A percentile compares a stretch with the other conserved stretches of the same genome.
These are phyloP conservation scores for Cucurbita argyrosperma DNA, from an alignment of 306 rosid species.

Conservation along the genomic window DNA sequence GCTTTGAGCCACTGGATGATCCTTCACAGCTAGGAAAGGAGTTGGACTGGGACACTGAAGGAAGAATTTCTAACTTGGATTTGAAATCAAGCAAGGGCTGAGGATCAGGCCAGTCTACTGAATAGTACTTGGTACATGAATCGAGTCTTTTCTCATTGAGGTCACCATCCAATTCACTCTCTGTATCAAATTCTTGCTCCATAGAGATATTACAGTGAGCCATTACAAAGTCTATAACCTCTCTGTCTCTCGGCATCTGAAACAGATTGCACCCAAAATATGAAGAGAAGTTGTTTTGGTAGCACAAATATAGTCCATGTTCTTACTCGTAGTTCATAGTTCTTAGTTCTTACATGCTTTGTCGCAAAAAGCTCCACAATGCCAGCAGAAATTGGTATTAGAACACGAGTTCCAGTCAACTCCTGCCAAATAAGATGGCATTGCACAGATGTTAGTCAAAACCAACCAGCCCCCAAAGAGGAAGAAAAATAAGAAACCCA, in stretches of 20 bases:
- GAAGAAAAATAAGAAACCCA: not conserved
- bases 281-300: not conserved
- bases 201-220: constrained; percentile 24
- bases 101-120: constrained; percentile 8
- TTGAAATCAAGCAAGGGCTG: constrained; percentile 9
- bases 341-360: constrained; percentile 29
- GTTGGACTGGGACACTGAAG: constrained; percentile 15
- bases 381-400: constrained; percentile 55
- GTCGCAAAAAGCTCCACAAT: constrained; percentile 59
- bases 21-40: constrained; percentile 41
- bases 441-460: not conserved
- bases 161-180: constrained; percentile 11
- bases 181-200: constrained; percentile 26
- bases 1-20: constrained; percentile 40
- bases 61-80: constrained; percentile 14
- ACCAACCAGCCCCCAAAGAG: not conserved
- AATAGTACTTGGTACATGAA: constrained; percentile 7
- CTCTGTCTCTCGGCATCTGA: constrained; percentile 47
- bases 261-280: constrained; percentile 8
- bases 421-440: constrained; percentile 11
- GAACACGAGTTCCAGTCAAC: constrained; percentile 44
- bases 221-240: constrained; percentile 32
- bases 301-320: not conserved
- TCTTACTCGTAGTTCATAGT: not conserved
- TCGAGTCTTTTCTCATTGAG: constrained; percentile 16